Base-by-base conservation (phyloP, 164 flowering plant species). In the Dillenia turbinata region DNA sequence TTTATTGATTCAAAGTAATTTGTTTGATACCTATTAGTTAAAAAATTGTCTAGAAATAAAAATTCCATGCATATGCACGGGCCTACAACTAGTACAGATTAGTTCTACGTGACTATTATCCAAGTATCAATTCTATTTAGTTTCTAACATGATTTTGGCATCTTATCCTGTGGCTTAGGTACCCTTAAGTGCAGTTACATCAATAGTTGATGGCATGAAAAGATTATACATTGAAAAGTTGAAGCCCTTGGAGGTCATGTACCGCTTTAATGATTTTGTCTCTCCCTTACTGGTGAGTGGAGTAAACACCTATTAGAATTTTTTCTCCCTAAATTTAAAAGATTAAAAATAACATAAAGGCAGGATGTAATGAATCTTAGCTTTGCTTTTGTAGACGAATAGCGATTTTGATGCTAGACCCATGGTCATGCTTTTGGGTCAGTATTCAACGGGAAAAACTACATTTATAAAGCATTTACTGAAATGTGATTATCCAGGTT, bases 351-450 rank as follows among this genome's bases (percentile, higher is more conserved):
- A 33, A 33, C 40, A 33, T 5, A 4, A 5, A 33, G 40, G 40
- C 40, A 33, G 40, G 40, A 33, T 33, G 40, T 33, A 5, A 33
- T 33, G 40, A 33, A 33, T 33, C 5, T 33, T 33, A 33, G 40
- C 40, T 6, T 60, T 47, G 47, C 26, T 59, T 48, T 24, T 71
- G 71, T 77, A 94, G 99, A 82, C 97, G 54, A 84, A 77, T 64
- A 95, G 97, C 75, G 99, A 95, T 67, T 95, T 95, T 80, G 99
- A 95, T 76, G 93, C 97, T 54, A 89, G 77, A 73, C 99, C 99
- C 7, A 95, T 95, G 99, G 97, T 95, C 60, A 95, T 95, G 99
- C 92, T 95, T 52, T 73, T 95, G 86, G 99, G 99, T 49, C 99
- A 95, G 65, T 95, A 95, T 62, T 95, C 99, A 19, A 95, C 99